Evolutionary conservation across 2,329 filamentous ascomycete species (phyloP), one percentile per base, ranked within the genome.

Genomic region (Lasiodiplodia gonubiensis): DNA sequence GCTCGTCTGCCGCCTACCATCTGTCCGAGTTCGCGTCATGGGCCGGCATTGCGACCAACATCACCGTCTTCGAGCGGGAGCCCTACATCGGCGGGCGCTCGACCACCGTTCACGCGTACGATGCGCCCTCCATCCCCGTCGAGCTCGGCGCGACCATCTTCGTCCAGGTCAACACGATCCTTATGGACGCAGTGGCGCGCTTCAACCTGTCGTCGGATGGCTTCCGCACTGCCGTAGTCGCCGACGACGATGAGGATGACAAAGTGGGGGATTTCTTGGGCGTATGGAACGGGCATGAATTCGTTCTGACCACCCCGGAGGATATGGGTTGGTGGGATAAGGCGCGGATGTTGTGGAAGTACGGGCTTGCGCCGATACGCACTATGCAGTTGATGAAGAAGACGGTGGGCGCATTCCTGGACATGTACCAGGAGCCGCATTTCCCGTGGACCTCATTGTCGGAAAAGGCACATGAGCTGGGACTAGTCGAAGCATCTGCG

Each of bases 71-170:
- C 77, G 95, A 99, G 75, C 90, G 90, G 72, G 89, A 88, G 18
- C 78, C 83, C 37, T 92, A 89, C 71, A 85, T 98, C 52, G 95
- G 95, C 35, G 95, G 95, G 10, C 91, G 95, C 30, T 91, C 91
- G 8, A 92, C 94, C 35, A 98, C 94, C 0, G 90, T 97, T 21
- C 83, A 93, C 73, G 89, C 89, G 2, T 94, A 91, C 76, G 85
- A 87, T 70, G 85, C 94, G 72, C 83, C 89, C 1, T 70, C 81
- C 0, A 82, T 89, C 48, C 90, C 91, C 1, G 86, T 97, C 42
- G 95, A 99, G 78, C 84, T 98, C 0, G 95, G 95, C 18, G 95
- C 92, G 12, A 94, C 91, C 69, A 97, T 98, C 72, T 99, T 98
- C 76, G 92, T 98, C 53, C 78, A 90, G 59, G 86, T 91, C 52